Evolutionary conservation across 2,329 filamentous ascomycete genomes (phyloP).

Genomic region (Cladosporium colombiae): DNA sequence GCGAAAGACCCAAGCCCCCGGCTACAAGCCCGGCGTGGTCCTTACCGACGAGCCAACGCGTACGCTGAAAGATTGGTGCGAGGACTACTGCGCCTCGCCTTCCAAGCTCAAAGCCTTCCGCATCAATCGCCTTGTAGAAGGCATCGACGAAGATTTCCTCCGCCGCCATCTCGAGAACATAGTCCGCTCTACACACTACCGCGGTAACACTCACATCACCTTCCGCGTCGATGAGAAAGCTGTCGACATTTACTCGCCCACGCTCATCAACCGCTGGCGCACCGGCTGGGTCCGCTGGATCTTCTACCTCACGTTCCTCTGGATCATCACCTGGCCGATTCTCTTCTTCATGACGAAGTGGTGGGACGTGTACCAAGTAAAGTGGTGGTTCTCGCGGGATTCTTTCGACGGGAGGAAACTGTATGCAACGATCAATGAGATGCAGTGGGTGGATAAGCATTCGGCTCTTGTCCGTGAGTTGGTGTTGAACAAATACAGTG

Average conservation of each 20-base stretch:
- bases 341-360: slow-evolving; percentile 67
- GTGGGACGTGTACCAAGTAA: slow-evolving; percentile 66
- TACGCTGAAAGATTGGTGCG: slow-evolving; percentile 63
- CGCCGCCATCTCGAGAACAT: slow-evolving; percentile 56
- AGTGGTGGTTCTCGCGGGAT: slow-evolving; percentile 59
- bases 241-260: slow-evolving; percentile 65
- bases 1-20: slow-evolving; percentile 54
- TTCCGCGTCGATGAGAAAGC: slow-evolving; percentile 61
- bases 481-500: slow-evolving; percentile 60
- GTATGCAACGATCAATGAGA: slow-evolving; percentile 54
- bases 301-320: slow-evolving; percentile 67
- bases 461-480: slow-evolving; percentile 60
- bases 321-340: slow-evolving; percentile 70
- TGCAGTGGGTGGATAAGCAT: slow-evolving; percentile 66
- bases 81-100: slow-evolving; percentile 62
- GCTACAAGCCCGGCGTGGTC: slow-evolving; percentile 48
- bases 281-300: slow-evolving; percentile 66
- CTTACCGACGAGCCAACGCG: slow-evolving; percentile 43
- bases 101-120: slow-evolving; percentile 57
- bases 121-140: slow-evolving; percentile 50
- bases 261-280: slow-evolving; percentile 65
- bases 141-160: slow-evolving; percentile 61
- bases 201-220: slow-evolving; percentile 58
- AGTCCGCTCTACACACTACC: slow-evolving; percentile 67
- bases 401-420: slow-evolving; percentile 23